Conservation (phyloP, 371 early-diverging fungal genomes). For the Massospora cicadina region DNA sequence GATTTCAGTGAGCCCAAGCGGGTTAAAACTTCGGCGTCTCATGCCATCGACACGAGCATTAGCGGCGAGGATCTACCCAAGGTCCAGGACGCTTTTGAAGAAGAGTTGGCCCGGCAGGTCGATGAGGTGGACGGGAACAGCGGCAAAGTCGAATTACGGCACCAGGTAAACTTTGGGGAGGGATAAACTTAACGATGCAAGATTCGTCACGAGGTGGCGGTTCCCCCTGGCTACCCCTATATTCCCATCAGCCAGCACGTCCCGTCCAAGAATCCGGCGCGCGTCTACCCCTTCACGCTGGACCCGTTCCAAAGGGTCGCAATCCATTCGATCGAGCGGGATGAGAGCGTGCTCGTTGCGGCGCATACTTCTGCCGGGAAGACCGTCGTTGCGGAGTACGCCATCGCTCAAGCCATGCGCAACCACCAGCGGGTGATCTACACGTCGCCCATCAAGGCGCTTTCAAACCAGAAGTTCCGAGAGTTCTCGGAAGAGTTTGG, state of each 20-base stretch:
- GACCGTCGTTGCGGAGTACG: constrained; percentile 99
- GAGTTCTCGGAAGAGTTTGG: constrained; percentile 96
- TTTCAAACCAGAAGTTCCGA: constrained; percentile 99
- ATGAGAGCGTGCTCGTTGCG: constrained; percentile 93
- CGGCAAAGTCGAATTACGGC: constrained; percentile 8
- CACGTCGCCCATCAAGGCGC: constrained; percentile 98
- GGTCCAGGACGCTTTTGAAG: background rate
- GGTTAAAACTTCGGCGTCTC: background rate
- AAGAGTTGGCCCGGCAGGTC: constrained; percentile 5
- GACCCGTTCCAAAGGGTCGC: constrained; percentile 98
- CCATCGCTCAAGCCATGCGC: constrained; percentile 86
- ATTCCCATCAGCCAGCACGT: constrained; percentile 72
- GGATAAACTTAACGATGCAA: constrained; percentile 11
- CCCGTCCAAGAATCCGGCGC: constrained; percentile 60
- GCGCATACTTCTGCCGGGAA: constrained; percentile 99
- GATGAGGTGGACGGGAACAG: background rate
- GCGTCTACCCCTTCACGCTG: constrained; percentile 83
- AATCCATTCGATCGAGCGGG: constrained; percentile 80
- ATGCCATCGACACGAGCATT: background rate
- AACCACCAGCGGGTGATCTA: constrained; percentile 98
- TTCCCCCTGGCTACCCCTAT: constrained; percentile 76
- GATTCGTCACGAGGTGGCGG: constrained; percentile 89
- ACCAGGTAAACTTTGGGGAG: constrained; percentile 8
- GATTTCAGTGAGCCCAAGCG: background rate
- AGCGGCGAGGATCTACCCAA: too few relatives aligned